These are phyloP conservation scores for Trametes meyenii DNA, from an alignment of 768 basidiomycete species.

Conservation along the genomic window DNA sequence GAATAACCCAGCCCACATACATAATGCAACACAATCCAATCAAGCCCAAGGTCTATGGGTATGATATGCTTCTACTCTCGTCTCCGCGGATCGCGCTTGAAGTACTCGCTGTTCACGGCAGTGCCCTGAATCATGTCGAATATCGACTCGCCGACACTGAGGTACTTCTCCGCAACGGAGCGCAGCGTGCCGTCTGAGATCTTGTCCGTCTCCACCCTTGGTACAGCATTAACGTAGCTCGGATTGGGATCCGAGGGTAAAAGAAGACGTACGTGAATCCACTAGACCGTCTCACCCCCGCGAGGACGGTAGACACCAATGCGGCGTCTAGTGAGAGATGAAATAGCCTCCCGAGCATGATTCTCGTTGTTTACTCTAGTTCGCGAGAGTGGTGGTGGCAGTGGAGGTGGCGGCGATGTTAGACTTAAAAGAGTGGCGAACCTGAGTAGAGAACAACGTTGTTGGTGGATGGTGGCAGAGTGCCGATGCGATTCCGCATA, in stretches of 20 bases:
- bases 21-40: conserved; percentile 14
- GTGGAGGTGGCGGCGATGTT: background rate
- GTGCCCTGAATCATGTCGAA: conserved; percentile 85
- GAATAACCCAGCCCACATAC: conserved; percentile 17
- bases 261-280: conserved; percentile 77
- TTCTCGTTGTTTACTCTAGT: background rate
- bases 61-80: conserved; percentile 24
- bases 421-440: background rate
- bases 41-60: background rate
- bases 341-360: conserved; percentile 71
- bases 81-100: conserved; percentile 57
- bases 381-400: background rate
- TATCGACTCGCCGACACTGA: conserved; percentile 85
- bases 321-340: conserved; percentile 87
- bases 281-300: conserved; percentile 88
- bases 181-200: conserved; percentile 82
- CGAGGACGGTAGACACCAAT: conserved; percentile 84
- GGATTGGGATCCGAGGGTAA: conserved; percentile 10
- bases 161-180: conserved; percentile 76
- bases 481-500: conserved; percentile 16
- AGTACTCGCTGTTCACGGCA: conserved; percentile 86
- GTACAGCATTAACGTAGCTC: background rate
- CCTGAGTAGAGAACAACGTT: background rate
- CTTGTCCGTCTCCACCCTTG: conserved; percentile 57
- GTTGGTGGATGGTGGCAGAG: background rate